Evolutionary conservation across 2,329 filamentous ascomycete species (phyloP), one percentile per base, ranked within the genome.

Genomic region (Hypomyces rosellus): DNA sequence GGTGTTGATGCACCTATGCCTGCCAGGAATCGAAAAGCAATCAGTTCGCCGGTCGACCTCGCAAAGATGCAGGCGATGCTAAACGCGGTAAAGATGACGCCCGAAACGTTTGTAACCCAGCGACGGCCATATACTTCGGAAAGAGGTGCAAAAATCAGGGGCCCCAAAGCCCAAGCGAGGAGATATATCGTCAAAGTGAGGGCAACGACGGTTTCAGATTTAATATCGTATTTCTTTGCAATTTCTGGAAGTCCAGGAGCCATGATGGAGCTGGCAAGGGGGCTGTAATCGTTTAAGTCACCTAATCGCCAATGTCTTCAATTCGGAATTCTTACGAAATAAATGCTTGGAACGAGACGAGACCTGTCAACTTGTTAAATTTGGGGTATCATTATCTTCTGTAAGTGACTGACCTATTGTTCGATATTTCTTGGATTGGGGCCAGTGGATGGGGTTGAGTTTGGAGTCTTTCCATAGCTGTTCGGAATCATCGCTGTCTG

Each of bases 41-140:
- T 65, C 12, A 80, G 63, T 34, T 49, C 56, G 69, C 69, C 2
- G 55, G 47, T 45, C 65, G 37, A 76, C 55, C 33, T 65, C 4
- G 63, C 61, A 11, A 72, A 58, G 0, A 78, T 78, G 59, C 76
- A 77, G 9, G 65, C 78, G n/a, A 73, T 57, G 34, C 62, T 72
- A 52, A 85, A 84, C 59, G 81, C 80, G 6, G 83, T 79, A 8
- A 69, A 71, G 13, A 82, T 61, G 12, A 83, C 76, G 25, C 80
- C 78, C 53, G 63, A 68, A 34, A 60, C 49, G 48, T 70, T 61
- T 50, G 74, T 73, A 20, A 76, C 57, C 15, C 63, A 60, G 13
- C 67, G 58, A 4, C 73, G 67, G 4, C 74, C 73, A 51, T 73
- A 74, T 34, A 73, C 55, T 55, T 81, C 77, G 11, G 69, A 74